phyloP scores from a whole-genome alignment of 257 asterid genomes.

The Avicennia marina region DNA sequence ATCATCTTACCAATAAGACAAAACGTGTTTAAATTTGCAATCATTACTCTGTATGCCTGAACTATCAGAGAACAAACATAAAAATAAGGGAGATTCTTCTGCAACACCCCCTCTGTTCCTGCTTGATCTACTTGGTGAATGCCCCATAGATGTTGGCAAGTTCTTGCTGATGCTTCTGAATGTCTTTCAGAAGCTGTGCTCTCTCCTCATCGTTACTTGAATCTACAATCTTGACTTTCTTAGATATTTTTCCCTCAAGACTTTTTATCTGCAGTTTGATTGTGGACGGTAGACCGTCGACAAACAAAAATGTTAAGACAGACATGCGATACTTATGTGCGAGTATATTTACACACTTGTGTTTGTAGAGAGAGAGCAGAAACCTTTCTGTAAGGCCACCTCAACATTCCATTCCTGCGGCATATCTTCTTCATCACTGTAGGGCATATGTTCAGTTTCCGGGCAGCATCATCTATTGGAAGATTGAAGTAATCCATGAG shows the following conservation, averaged over 20 bases:
- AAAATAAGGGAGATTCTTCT: too few species aligned
- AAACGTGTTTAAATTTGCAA: too few species aligned
- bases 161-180: conserved; percentile 38
- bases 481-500: conserved; percentile 45
- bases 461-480: conserved; percentile 58
- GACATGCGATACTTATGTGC: not conserved
- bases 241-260: conserved; percentile 38
- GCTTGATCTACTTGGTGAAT: conserved; percentile 15
- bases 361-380: not conserved
- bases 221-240: conserved; percentile 22
- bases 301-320: not conserved
- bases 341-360: not conserved
- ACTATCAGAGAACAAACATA: too few species aligned
- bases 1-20: too few species aligned
- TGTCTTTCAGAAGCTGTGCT: conserved; percentile 25
- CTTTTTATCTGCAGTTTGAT: conserved; percentile 66
- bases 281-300: too few species aligned
- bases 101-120: too few species aligned
- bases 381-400: conserved; percentile 92
- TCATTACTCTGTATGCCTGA: too few species aligned
- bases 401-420: conserved; percentile 53
- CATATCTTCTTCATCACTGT: conserved; percentile 84
- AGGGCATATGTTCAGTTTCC: conserved; percentile 59
- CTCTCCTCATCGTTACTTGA: conserved; percentile 32
- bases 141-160: conserved; percentile 33